These are phyloP conservation scores for Nigrospora sphaerica DNA, from an alignment of 2,329 filamentous ascomycete genomes.

Conservation along the genomic window DNA sequence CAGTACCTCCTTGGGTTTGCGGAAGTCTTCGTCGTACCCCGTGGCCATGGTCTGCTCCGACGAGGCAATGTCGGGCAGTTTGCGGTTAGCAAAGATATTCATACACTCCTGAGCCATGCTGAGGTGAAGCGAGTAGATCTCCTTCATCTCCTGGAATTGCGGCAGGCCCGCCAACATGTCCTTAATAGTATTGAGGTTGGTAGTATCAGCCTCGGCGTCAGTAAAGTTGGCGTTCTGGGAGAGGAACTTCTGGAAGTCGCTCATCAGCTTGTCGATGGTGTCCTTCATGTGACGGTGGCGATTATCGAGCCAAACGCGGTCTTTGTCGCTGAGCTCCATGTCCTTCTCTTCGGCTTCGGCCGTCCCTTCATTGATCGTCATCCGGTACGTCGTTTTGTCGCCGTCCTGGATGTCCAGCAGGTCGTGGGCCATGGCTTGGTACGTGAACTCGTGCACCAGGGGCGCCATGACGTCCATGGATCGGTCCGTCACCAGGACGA, in stretches of 20 bases:
- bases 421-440: conserved; percentile 97
- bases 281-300: conserved; percentile 97
- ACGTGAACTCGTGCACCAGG: conserved; percentile 91
- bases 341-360: conserved; percentile 73
- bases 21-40: conserved; percentile 85
- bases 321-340: conserved; percentile 83
- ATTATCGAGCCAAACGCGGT: conserved; percentile 93
- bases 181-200: conserved; percentile 83
- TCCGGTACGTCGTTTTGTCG: conserved; percentile 82
- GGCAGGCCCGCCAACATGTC: conserved; percentile 95
- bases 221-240: conserved; percentile 89
- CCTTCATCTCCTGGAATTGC: conserved; percentile 93
- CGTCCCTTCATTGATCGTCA: conserved; percentile 67
- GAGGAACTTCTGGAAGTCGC: conserved; percentile 88
- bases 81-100: conserved; percentile 80
- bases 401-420: conserved; percentile 80
- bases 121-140: conserved; percentile 87
- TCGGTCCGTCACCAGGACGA: conserved; percentile 81
- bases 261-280: conserved; percentile 86
- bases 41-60: conserved; percentile 89
- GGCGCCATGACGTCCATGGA: conserved; percentile 90
- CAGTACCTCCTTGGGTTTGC: conserved; percentile 82
- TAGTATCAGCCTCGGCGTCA: conserved; percentile 60
- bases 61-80: conserved; percentile 78
- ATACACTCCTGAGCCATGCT: conserved; percentile 98